A percentile compares a stretch with the other conserved stretches of the same genome.
Conservation (phyloP, 2,329 filamentous ascomycete genomes). For the Shiraia bambusicola region DNA sequence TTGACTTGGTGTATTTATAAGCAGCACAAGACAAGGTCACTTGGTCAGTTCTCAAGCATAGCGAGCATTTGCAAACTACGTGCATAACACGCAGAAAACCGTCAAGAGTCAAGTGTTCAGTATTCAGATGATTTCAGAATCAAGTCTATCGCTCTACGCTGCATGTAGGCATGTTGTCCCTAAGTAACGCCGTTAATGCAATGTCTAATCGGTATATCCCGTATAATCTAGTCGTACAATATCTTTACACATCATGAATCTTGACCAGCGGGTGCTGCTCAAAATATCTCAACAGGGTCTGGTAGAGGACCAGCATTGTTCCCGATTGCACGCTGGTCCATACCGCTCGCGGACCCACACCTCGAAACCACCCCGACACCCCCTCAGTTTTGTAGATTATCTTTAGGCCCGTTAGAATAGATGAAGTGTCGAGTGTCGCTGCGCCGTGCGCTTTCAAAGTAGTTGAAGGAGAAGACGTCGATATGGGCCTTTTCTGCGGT, state of each 20-base stretch:
- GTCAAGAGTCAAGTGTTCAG: slow-evolving; percentile 3
- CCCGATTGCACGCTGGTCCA: slow-evolving; percentile 98
- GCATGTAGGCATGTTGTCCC: slow-evolving; percentile 1
- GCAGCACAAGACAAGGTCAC: no score
- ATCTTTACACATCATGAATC: slow-evolving; percentile 18
- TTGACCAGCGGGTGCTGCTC: slow-evolving; percentile 55
- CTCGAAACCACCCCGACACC: slow-evolving; percentile 85
- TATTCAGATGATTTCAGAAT: slow-evolving; percentile 2
- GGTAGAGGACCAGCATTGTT: slow-evolving; percentile 95
- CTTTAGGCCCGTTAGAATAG: slow-evolving; percentile 77
- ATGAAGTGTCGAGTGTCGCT: slow-evolving; percentile 82
- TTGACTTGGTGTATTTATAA: no score
- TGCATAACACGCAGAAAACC: background rate
- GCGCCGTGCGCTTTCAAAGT: slow-evolving; percentile 77
- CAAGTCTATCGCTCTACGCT: slow-evolving; percentile 13
- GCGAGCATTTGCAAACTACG: no score
- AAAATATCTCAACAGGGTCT: slow-evolving; percentile 78
- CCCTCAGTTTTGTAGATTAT: slow-evolving; percentile 92
- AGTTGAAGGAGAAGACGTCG: slow-evolving; percentile 85
- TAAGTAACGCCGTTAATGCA: slow-evolving; percentile 22
- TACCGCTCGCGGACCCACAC: slow-evolving; percentile 86
- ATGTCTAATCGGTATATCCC: slow-evolving; percentile 9
- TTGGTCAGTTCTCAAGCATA: no score
- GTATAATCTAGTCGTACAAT: slow-evolving; percentile 16
- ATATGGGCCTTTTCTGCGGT: slow-evolving; percentile 67